A percentile compares a stretch with the other conserved stretches of the same genome.
Evolutionary conservation across 176 grass and related monocot species (phyloP).

Genomic region (Aegilops tauschii): DNA sequence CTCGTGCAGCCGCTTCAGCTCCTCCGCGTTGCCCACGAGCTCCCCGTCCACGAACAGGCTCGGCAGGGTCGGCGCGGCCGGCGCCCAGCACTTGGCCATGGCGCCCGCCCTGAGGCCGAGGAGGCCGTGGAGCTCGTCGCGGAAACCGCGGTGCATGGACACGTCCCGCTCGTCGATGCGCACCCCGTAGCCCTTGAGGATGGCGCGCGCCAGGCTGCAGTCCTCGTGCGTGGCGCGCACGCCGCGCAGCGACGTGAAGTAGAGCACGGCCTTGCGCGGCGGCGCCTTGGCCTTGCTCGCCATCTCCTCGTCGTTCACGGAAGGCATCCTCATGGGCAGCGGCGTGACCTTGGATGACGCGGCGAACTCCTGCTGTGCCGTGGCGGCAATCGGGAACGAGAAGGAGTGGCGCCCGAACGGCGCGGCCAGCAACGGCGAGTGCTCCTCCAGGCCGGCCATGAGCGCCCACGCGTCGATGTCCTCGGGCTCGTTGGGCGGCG

Average conservation of each 20-base stretch:
- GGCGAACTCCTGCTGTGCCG: slow-evolving; percentile 25
- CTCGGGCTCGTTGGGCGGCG: slow-evolving; percentile 92
- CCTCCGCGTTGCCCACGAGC: slow-evolving; percentile 66
- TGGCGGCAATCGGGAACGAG: slow-evolving; percentile 56
- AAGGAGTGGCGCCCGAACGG: slow-evolving; percentile 75
- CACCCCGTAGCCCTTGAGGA: slow-evolving; percentile 72
- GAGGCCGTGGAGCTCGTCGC: slow-evolving; percentile 57
- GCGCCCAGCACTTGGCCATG: slow-evolving; percentile 28
- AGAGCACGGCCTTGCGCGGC: slow-evolving; percentile 58
- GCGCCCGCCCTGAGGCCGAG: slow-evolving; percentile 11
- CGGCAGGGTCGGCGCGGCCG: slow-evolving; percentile 33
- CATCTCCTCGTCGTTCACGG: neutral
- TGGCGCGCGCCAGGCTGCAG: slow-evolving; percentile 61
- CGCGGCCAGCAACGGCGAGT: slow-evolving; percentile 37
- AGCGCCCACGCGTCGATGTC: slow-evolving; percentile 74
- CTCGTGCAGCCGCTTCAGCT: slow-evolving; percentile 86
- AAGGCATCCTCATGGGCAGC: slow-evolving; percentile 18
- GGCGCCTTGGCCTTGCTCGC: neutral
- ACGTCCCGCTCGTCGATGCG: slow-evolving; percentile 90
- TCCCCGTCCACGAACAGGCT: slow-evolving; percentile 67
- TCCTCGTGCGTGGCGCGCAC: slow-evolving; percentile 83
- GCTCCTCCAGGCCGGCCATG: slow-evolving; percentile 80
- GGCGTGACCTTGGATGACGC: slow-evolving; percentile 39
- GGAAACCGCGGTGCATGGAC: slow-evolving; percentile 85
- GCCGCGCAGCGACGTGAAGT: slow-evolving; percentile 91